A percentile compares a stretch with the other conserved stretches of the same genome.
Evolutionary conservation across 2,329 filamentous ascomycete species (phyloP).

Genomic region (Sporothrix pseudoabietina): DNA sequence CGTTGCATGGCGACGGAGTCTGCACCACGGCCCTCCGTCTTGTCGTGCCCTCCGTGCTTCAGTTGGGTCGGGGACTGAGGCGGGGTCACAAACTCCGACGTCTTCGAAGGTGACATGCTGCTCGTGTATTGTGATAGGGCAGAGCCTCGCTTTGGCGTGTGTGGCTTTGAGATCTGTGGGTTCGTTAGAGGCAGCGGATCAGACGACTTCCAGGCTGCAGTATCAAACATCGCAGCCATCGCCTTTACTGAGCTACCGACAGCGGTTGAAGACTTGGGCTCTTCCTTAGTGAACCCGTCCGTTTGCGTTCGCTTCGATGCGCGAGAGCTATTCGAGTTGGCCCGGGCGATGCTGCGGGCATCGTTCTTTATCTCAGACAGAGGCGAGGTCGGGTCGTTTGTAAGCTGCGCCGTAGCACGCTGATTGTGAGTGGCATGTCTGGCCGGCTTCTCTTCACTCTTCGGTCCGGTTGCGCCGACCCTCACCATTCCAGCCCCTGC

Average conservation of each 20-base stretch:
- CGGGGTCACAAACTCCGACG: neutral
- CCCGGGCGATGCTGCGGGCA: neutral
- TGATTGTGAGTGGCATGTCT: neutral
- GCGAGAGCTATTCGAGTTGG: slow-evolving; percentile 16
- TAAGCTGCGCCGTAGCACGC: neutral
- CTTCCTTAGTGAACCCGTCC: slow-evolving; percentile 28
- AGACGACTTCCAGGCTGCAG: slow-evolving; percentile 34
- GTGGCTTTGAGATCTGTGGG: neutral
- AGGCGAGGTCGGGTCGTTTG: neutral
- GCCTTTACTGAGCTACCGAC: slow-evolving; percentile 46
- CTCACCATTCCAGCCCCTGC: neutral
- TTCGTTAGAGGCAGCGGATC: neutral
- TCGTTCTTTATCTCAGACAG: slow-evolving; percentile 32
- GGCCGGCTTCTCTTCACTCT: neutral
- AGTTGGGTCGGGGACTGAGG: neutral
- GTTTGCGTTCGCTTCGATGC: neutral
- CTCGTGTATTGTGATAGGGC: slow-evolving; percentile 38
- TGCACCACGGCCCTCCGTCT: neutral
- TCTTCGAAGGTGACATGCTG: slow-evolving; percentile 34
- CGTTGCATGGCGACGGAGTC: neutral
- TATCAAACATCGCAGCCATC: slow-evolving; percentile 58
- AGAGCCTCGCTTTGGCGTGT: slow-evolving; percentile 33
- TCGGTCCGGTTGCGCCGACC: neutral
- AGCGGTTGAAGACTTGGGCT: slow-evolving; percentile 36
- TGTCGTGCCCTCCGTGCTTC: neutral